Percentiles rank a stretch among this genome's conserved stretches.
These are phyloP conservation scores for Monosporozyma aerobia DNA, from an alignment of 805 yeast species.

Conservation along the genomic window DNA sequence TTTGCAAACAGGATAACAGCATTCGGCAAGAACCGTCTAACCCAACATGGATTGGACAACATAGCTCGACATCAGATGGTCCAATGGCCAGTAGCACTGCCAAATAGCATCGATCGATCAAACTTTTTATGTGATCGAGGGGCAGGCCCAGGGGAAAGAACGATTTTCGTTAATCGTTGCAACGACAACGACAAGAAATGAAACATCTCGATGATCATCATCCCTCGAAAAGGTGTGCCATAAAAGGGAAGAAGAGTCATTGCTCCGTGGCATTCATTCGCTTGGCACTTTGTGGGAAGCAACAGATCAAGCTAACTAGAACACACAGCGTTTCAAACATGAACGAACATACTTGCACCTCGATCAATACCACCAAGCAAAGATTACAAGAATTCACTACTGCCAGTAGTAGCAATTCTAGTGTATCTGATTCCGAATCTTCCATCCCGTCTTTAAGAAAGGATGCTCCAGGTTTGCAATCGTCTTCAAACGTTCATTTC, in stretches of 20 bases:
- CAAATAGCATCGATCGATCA: not conserved
- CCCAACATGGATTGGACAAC: too few relatives aligned
- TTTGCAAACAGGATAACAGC: too few relatives aligned
- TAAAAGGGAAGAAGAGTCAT: not conserved
- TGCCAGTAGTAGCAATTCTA: not conserved
- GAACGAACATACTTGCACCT: not conserved
- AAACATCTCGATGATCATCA: not conserved
- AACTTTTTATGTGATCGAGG: not conserved
- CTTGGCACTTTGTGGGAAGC: too few relatives aligned
- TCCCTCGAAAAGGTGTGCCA: not conserved
- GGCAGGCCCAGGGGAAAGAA: not conserved
- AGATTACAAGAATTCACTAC: not conserved
- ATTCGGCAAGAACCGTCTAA: too few relatives aligned
- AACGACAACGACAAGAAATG: too few relatives aligned
- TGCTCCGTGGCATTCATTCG: too few relatives aligned
- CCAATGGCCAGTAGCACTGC: not conserved
- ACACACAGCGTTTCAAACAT: not conserved
- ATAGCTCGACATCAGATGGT: too few relatives aligned
- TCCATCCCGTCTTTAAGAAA: not conserved
- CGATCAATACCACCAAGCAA: not conserved
- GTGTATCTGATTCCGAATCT: not conserved
- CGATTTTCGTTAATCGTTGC: too few relatives aligned
- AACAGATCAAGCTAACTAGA: too few relatives aligned
- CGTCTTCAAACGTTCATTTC: constrained; percentile 37
- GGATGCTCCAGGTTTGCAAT: not conserved